Evolutionary conservation across 1,284 basidiomycete genomes (phyloP).

Genomic region (Melampsora abietis-canadensis): DNA sequence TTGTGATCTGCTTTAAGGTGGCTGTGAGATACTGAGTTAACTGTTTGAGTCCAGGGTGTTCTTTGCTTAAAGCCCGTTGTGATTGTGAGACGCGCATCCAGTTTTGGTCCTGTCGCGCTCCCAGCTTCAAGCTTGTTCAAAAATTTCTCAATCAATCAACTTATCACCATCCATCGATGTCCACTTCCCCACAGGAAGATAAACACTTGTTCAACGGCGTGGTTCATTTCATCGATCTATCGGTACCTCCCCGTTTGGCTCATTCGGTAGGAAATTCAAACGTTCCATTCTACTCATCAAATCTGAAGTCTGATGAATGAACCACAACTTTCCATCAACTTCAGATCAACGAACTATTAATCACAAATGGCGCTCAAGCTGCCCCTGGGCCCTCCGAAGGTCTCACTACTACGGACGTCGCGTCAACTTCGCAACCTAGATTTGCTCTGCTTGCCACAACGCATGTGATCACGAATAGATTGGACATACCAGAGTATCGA

Average conservation of each 20-base stretch:
- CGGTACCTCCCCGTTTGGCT: conserved; percentile 17
- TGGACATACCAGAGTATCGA: conserved; percentile 29
- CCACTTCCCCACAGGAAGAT: background rate
- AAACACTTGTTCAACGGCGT: conserved; percentile 5
- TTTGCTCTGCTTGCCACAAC: conserved; percentile 29
- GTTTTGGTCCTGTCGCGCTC: too few species aligned
- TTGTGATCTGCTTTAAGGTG: too few species aligned
- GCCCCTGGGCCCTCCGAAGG: background rate
- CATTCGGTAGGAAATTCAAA: background rate
- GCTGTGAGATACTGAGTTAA: too few species aligned
- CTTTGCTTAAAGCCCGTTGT: too few species aligned
- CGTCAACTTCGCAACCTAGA: conserved; percentile 18
- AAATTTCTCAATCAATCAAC: too few species aligned
- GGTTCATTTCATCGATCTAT: conserved; percentile 24
- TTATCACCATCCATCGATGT: background rate
- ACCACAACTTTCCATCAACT: background rate
- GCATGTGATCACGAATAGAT: conserved; percentile 28
- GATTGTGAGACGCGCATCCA: too few species aligned
- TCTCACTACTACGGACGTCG: background rate
- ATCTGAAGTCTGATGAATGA: background rate
- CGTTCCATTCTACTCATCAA: background rate
- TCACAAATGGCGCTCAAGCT: background rate
- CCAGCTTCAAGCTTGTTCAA: too few species aligned
- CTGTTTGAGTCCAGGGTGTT: too few species aligned
- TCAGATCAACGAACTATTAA: background rate